Evolutionary conservation across 306 rosid genomes (phyloP).

Genomic region (Myrica gale): DNA sequence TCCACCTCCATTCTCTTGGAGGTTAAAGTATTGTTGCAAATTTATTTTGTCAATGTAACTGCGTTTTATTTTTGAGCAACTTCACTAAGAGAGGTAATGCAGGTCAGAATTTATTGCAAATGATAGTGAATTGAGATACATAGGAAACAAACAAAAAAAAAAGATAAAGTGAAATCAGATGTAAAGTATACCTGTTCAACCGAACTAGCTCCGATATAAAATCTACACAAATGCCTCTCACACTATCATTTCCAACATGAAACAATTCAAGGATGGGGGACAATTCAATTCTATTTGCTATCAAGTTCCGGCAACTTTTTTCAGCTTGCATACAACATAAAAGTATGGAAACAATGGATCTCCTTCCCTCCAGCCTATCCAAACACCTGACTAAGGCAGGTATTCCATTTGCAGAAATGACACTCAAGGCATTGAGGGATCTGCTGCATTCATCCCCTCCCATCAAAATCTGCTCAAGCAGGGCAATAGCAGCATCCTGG

Average conservation of each 20-base stretch:
- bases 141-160: no score
- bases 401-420: conserved; percentile 70
- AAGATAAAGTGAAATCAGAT: neutral
- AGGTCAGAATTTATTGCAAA: conserved; percentile 11
- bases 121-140: conserved; percentile 12
- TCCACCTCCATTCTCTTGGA: neutral
- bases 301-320: conserved; percentile 57
- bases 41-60: neutral
- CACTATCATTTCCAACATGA: conserved; percentile 73
- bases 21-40: neutral
- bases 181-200: conserved; percentile 50
- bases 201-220: conserved; percentile 87
- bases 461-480: conserved; percentile 68
- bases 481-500: conserved; percentile 63
- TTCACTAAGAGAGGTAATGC: neutral
- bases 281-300: conserved; percentile 65
- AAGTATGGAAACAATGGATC: conserved; percentile 66
- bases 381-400: conserved; percentile 61
- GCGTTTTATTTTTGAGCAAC: neutral
- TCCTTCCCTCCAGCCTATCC: conserved; percentile 58
- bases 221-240: conserved; percentile 62
- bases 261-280: conserved; percentile 69
- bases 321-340: conserved; percentile 84
- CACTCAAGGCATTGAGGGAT: conserved; percentile 60
- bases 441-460: conserved; percentile 81